Conservation (phyloP, 768 basidiomycete genomes). For the Leccinum aurantiacum region DNA sequence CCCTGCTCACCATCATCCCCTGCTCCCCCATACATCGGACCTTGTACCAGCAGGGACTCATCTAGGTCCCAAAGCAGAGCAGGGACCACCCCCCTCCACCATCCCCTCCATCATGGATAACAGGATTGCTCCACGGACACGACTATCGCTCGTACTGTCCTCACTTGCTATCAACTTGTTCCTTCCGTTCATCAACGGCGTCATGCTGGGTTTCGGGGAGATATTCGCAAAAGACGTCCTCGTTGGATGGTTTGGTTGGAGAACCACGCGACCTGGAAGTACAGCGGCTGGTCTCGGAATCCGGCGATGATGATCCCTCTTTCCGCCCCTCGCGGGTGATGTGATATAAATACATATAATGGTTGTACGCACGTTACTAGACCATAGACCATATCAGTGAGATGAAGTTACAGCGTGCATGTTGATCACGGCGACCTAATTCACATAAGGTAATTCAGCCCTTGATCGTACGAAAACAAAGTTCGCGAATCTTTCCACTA, state of each 20-base stretch:
- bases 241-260: conserved; percentile 51
- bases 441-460: too few relatives aligned
- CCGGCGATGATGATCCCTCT: conserved; percentile 14
- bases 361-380: conserved; percentile 38
- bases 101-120: conserved; percentile 73
- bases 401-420: too few relatives aligned
- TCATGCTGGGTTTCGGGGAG: conserved; percentile 96
- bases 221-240: conserved; percentile 85
- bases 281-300: conserved; percentile 28
- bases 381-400: too few relatives aligned
- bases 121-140: conserved; percentile 63
- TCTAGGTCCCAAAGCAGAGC: conserved; percentile 23
- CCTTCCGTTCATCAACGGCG: conserved; percentile 88
- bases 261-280: conserved; percentile 23
- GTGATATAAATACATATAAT: conserved; percentile 1
- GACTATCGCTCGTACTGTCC: conserved; percentile 65
- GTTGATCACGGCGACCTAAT: too few relatives aligned
- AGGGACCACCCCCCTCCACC: conserved; percentile 39
- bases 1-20: conserved; percentile 31
- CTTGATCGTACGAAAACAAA: too few relatives aligned
- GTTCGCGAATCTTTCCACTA: too few relatives aligned
- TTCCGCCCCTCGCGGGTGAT: background rate
- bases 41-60: conserved; percentile 11
- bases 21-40: conserved; percentile 18
- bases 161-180: conserved; percentile 81